These are phyloP conservation scores for Cryphonectria nitschkei DNA, from an alignment of 2,329 filamentous ascomycete species.

Conservation along the genomic window DNA sequence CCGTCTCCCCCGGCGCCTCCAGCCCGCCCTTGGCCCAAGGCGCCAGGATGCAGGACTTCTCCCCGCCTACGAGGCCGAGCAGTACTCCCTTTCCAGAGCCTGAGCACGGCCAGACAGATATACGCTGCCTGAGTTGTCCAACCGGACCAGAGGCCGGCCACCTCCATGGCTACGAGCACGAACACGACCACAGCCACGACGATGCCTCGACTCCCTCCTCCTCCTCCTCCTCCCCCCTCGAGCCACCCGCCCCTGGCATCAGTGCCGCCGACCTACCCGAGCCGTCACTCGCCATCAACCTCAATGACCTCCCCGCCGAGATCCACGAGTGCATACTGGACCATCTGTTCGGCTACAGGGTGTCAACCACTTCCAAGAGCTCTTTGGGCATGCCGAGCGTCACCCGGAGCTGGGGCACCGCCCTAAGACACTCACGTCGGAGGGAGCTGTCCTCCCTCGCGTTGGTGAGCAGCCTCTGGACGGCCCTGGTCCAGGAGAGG, in stretches of 20 bases:
- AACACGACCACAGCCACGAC: slow-evolving; percentile 32
- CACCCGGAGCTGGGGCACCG: slow-evolving; percentile 65
- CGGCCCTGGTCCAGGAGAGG: slow-evolving; percentile 68
- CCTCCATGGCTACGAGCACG: slow-evolving; percentile 33
- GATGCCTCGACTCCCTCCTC: neutral
- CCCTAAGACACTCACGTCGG: slow-evolving; percentile 67
- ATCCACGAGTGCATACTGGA: slow-evolving; percentile 75
- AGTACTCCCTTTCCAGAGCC: slow-evolving; percentile 64
- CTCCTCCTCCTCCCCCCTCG: slow-evolving; percentile 18
- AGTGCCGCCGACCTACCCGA: slow-evolving; percentile 27
- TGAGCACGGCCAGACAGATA: slow-evolving; percentile 51
- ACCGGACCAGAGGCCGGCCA: slow-evolving; percentile 37
- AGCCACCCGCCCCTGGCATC: slow-evolving; percentile 23
- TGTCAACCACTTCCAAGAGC: slow-evolving; percentile 62
- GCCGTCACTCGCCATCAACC: slow-evolving; percentile 38
- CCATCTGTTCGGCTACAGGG: slow-evolving; percentile 70
- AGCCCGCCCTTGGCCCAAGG: slow-evolving; percentile 55
- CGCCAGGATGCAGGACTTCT: slow-evolving; percentile 49
- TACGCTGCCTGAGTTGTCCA: slow-evolving; percentile 47
- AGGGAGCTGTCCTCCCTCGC: slow-evolving; percentile 70
- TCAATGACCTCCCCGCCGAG: slow-evolving; percentile 65
- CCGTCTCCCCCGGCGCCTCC: slow-evolving; percentile 57
- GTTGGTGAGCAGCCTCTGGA: slow-evolving; percentile 66
- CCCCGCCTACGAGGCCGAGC: slow-evolving; percentile 57
- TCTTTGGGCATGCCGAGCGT: slow-evolving; percentile 57